Base-by-base conservation (phyloP, 2,329 filamentous ascomycete genomes). In the Xylariaceae sp. region DNA sequence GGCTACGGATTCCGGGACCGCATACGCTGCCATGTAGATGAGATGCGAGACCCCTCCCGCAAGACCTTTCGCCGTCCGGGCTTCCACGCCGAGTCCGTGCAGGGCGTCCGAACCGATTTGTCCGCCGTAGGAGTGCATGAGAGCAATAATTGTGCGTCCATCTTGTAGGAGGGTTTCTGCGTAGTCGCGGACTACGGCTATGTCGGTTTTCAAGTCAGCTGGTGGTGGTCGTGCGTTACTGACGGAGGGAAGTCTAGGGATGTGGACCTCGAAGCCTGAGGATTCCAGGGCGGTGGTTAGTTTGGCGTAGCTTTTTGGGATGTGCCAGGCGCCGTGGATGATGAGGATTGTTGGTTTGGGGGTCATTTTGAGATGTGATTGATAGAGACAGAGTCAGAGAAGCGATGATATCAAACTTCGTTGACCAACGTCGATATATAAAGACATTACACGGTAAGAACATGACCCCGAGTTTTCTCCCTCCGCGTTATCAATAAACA, bases 61-160 rank as follows among this genome's bases (percentile, higher is more conserved):
- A 1, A 62, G 61, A 0, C 63, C 63, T 10, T 59, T 11, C 7
- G 49, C 39, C 1, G 61, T 41, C 3, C 64, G 64, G 13, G 56
- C 17, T 6, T 63, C 53, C 1, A 47, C 9, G 4, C 66, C 61
- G 0, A 72, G 62, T 0, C 65, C 64, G 50, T 61, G n/a, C 0
- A 72, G 41, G 0, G 68, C 67, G 39, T 70, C 69, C 13, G 65
- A 61, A 7, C 67, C 65, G 2, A 72, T 68, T 35, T 69, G 67
- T 0, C 69, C 69, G 11, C 69, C 70, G 48, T 72, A 71, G 1
- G 65, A 69, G 30, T 72, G 66, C 56, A 67, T 57, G 7, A 72
- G 23, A 3, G 57, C 64, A 3, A 62, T 57, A 1, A 69, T 56
- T 5, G 35, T 58, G 1, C 61, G 62, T 1, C 69, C 70, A 0